Evolutionary conservation across 805 yeast species (phyloP).

Genomic region (Nakazawaea populi): DNA sequence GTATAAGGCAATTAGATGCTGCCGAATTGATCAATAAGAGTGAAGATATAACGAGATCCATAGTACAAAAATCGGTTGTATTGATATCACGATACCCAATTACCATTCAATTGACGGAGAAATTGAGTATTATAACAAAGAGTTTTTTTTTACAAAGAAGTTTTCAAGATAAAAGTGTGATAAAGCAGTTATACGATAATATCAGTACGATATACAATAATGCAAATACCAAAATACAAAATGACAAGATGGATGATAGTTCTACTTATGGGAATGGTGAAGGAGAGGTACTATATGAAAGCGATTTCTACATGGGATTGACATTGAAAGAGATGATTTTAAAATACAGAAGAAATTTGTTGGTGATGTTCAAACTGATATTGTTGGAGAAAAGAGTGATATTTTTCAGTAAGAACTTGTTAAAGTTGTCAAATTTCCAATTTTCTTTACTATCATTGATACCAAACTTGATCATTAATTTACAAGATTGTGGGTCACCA

Average conservation of each 20-base stretch:
- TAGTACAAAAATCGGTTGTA: conserved; percentile 88
- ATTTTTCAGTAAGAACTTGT: conserved; percentile 76
- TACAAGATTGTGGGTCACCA: conserved; percentile 81
- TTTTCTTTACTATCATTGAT: conserved; percentile 78
- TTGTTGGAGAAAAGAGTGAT: conserved; percentile 69
- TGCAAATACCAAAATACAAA: conserved; percentile 4
- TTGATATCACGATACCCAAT: conserved; percentile 83
- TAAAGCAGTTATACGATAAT: conserved; percentile 67
- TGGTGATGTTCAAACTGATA: conserved; percentile 71
- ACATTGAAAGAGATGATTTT: conserved; percentile 60
- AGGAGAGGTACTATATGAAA: conserved; percentile 33
- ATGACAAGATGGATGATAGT: conserved; percentile 2
- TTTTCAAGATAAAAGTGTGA: conserved; percentile 63
- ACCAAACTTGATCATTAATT: conserved; percentile 68
- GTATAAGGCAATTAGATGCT: conserved; percentile 77
- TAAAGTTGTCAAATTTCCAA: conserved; percentile 74
- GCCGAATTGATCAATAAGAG: conserved; percentile 50
- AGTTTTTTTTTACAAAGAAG: conserved; percentile 79
- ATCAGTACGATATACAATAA: conserved; percentile 38
- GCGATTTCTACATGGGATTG: conserved; percentile 68
- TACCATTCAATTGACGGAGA: conserved; percentile 83
- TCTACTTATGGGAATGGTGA: background rate
- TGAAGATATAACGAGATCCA: conserved; percentile 72
- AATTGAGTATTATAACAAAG: conserved; percentile 81
- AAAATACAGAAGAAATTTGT: conserved; percentile 49